A percentile compares a stretch with the other conserved stretches of the same genome.
phyloP scores from a whole-genome alignment of 164 flowering plant species.

The Chimonanthus praecox region DNA sequence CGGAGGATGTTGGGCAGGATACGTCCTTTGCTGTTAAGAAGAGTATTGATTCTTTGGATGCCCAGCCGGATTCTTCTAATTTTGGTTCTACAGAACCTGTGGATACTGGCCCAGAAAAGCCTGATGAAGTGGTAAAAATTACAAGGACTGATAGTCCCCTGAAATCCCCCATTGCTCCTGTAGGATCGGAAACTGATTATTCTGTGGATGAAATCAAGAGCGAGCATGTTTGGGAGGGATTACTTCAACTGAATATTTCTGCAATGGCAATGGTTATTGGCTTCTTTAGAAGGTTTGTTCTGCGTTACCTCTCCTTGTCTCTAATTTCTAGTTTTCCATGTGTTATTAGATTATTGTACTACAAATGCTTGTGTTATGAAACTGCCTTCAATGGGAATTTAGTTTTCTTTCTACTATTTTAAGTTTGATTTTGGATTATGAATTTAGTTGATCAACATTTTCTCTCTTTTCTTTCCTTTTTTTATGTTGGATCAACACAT shows the following conservation, averaged over 20 bases:
- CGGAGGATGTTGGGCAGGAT: slow-evolving; percentile 34
- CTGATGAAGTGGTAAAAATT: slow-evolving; percentile 13
- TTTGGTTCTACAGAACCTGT: slow-evolving; percentile 18
- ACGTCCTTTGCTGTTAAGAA: slow-evolving; percentile 24
- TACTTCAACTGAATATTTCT: slow-evolving; percentile 61
- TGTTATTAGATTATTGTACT: background rate
- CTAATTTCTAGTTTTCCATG: background rate
- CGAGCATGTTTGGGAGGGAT: slow-evolving; percentile 74
- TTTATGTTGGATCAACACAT: too few species aligned
- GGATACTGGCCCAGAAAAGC: slow-evolving; percentile 22
- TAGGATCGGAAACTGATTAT: slow-evolving; percentile 15
- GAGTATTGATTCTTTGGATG: slow-evolving; percentile 20
- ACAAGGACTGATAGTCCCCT: slow-evolving; percentile 7
- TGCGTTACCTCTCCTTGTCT: background rate
- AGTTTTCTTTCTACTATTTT: background rate
- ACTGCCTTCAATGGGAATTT: background rate
- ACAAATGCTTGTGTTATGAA: background rate
- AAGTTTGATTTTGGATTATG: too few species aligned
- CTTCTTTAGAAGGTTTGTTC: slow-evolving; percentile 57
- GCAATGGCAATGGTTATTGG: slow-evolving; percentile 43
- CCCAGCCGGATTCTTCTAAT: slow-evolving; percentile 29
- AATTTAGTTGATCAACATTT: too few species aligned
- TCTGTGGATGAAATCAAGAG: slow-evolving; percentile 19
- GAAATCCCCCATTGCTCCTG: slow-evolving; percentile 18
- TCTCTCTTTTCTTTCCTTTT: too few species aligned